These are phyloP conservation scores for Phytopythium aichiense DNA, from an alignment of 352 stramenopile genomes.

Conservation along the genomic window DNA sequence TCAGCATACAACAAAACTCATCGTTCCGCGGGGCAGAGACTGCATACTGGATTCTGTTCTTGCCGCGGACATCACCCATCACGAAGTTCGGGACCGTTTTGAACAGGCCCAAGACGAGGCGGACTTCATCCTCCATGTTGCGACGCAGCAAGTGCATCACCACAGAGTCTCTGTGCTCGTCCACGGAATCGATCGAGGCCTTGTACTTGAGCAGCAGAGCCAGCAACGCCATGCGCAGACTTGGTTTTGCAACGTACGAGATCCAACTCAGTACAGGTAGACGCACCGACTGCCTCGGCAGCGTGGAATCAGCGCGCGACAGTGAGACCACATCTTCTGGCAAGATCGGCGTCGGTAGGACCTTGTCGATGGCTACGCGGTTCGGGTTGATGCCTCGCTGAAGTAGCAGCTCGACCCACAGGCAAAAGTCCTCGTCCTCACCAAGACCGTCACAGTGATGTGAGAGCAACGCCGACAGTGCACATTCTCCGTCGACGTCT, in stretches of 20 bases:
- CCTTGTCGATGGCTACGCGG: constrained; percentile 16
- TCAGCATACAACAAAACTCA: background rate
- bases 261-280: constrained; percentile 17
- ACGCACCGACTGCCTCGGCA: constrained; percentile 26
- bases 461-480: constrained; percentile 43
- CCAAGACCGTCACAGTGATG: constrained; percentile 32
- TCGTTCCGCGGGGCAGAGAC: background rate
- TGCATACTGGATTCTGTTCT: background rate
- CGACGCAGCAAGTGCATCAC: constrained; percentile 3
- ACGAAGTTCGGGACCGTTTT: constrained; percentile 1
- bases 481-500: constrained; percentile 33
- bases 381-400: constrained; percentile 51
- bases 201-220: background rate
- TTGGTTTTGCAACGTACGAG: constrained; percentile 11
- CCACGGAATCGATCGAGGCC: background rate
- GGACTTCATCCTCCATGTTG: background rate
- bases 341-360: background rate
- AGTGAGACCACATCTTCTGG: background rate
- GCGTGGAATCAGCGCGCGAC: constrained; percentile 17
- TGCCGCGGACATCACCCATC: background rate
- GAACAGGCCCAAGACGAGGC: background rate
- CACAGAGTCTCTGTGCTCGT: background rate
- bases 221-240: background rate
- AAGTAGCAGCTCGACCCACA: constrained; percentile 42
- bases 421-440: constrained; percentile 21